A percentile compares a stretch with the other conserved stretches of the same genome.
Evolutionary conservation across 2,329 filamentous ascomycete species (phyloP).

Genomic region (Bipolaris victoriae): DNA sequence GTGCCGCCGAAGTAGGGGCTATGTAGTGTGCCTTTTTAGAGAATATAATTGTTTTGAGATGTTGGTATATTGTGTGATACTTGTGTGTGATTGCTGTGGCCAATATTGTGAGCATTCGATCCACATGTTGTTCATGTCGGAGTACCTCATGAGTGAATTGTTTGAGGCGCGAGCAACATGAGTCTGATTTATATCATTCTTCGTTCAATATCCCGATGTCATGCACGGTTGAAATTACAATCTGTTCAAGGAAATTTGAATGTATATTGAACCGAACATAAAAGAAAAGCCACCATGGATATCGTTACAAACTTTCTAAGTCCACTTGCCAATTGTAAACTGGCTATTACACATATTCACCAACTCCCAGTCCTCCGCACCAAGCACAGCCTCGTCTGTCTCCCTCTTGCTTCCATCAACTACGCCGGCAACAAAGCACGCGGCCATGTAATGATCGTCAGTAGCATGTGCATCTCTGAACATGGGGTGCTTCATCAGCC

Average conservation of each 20-base stretch:
- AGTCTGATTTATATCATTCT: too few relatives aligned
- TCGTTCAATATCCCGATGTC: too few relatives aligned
- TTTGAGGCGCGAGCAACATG: neutral
- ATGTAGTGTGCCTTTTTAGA: too few relatives aligned
- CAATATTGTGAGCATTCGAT: too few relatives aligned
- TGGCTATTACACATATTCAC: conserved; percentile 47
- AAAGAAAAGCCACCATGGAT: neutral
- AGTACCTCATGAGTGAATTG: too few relatives aligned
- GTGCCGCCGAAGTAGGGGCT: conserved; percentile 52
- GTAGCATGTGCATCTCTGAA: conserved; percentile 72
- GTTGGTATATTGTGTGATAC: too few relatives aligned
- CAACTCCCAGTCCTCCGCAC: conserved; percentile 43
- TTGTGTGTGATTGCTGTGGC: too few relatives aligned
- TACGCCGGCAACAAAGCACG: conserved; percentile 66
- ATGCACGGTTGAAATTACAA: neutral
- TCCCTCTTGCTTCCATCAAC: conserved; percentile 31
- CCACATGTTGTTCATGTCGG: too few relatives aligned
- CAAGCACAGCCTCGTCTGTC: conserved; percentile 33
- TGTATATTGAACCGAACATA: neutral
- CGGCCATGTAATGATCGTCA: conserved; percentile 73
- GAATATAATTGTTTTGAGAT: too few relatives aligned
- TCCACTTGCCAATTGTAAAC: conserved; percentile 40
- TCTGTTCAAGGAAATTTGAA: neutral
- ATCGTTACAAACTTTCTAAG: conserved; percentile 1
- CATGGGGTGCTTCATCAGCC: conserved; percentile 71